Percentiles rank a stretch among this genome's conserved stretches.
Conservation (phyloP, 129 eudicot genomes). For the Heracleum sosnowskyi region DNA sequence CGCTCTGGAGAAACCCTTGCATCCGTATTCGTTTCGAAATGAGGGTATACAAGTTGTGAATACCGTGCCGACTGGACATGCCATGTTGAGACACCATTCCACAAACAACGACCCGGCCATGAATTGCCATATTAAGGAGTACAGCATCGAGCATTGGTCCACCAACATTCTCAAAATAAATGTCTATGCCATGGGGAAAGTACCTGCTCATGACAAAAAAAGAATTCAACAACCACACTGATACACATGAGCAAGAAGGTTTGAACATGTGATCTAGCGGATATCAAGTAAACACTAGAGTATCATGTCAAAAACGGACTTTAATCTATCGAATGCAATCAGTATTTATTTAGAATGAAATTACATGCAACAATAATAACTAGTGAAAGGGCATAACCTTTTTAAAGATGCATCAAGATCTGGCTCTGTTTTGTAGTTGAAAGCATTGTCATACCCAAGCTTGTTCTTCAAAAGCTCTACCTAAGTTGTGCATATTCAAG, state of each 20-base stretch:
- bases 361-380: neutral
- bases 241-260: neutral
- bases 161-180: constrained; percentile 89
- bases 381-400: neutral
- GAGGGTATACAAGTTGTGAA: constrained; percentile 43
- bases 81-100: constrained; percentile 80
- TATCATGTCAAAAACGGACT: neutral
- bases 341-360: no score
- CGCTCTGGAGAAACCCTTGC: constrained; percentile 69
- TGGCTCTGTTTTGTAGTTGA: neutral
- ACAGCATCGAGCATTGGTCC: constrained; percentile 90
- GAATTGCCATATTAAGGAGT: constrained; percentile 67
- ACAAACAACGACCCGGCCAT: constrained; percentile 72
- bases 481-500: constrained; percentile 16
- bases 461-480: constrained; percentile 64
- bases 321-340: no score
- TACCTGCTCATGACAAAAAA: constrained; percentile 30
- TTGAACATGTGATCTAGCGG: neutral
- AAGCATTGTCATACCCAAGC: neutral
- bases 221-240: neutral
- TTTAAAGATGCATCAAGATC: constrained; percentile 3
- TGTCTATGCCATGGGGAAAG: constrained; percentile 76
- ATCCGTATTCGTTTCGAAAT: constrained; percentile 50
- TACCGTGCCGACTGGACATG: constrained; percentile 31
- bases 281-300: neutral